phyloP scores from a whole-genome alignment of 2,329 filamentous ascomycete genomes.

The Venturia effusa region DNA sequence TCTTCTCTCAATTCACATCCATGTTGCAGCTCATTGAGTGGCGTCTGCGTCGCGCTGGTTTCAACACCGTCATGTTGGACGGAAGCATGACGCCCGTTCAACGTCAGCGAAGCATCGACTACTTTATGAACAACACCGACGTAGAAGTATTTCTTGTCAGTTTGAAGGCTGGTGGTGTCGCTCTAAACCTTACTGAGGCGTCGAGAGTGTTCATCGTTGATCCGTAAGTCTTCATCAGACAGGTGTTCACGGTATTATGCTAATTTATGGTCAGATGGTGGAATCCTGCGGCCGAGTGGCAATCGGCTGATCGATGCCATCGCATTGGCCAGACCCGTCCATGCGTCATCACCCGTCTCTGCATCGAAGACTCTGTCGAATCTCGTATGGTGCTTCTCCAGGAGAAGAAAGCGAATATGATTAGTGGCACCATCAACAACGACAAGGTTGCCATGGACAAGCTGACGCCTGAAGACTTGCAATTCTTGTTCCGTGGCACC shows the following conservation, averaged over 20 bases:
- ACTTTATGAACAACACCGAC: slow-evolving; percentile 91
- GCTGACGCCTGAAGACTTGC: slow-evolving; percentile 80
- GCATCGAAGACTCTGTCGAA: slow-evolving; percentile 95
- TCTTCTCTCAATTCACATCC: slow-evolving; percentile 93
- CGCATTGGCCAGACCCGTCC: slow-evolving; percentile 91
- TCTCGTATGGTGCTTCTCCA: slow-evolving; percentile 90
- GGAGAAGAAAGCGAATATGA: slow-evolving; percentile 98
- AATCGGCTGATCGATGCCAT: slow-evolving; percentile 76
- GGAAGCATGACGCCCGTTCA: slow-evolving; percentile 94
- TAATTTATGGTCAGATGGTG: slow-evolving; percentile 60
- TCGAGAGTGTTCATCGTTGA: slow-evolving; percentile 94
- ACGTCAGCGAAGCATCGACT: slow-evolving; percentile 84
- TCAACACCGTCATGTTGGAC: slow-evolving; percentile 96
- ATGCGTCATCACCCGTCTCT: slow-evolving; percentile 86
- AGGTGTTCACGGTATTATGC: slow-evolving; percentile 13
- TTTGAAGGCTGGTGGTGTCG: slow-evolving; percentile 90
- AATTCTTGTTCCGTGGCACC: slow-evolving; percentile 83
- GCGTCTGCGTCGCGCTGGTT: slow-evolving; percentile 90
- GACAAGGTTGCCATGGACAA: slow-evolving; percentile 88
- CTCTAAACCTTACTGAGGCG: slow-evolving; percentile 88
- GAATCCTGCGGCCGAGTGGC: slow-evolving; percentile 99
- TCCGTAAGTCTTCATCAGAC: slow-evolving; percentile 51
- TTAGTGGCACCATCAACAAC: slow-evolving; percentile 90
- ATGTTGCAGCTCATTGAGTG: slow-evolving; percentile 97
- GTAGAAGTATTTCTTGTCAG: slow-evolving; percentile 96